A percentile compares a stretch with the other conserved stretches of the same genome.
Conservation (phyloP, 169 alveolate species). For the Cryptosporidium meleagridis region DNA sequence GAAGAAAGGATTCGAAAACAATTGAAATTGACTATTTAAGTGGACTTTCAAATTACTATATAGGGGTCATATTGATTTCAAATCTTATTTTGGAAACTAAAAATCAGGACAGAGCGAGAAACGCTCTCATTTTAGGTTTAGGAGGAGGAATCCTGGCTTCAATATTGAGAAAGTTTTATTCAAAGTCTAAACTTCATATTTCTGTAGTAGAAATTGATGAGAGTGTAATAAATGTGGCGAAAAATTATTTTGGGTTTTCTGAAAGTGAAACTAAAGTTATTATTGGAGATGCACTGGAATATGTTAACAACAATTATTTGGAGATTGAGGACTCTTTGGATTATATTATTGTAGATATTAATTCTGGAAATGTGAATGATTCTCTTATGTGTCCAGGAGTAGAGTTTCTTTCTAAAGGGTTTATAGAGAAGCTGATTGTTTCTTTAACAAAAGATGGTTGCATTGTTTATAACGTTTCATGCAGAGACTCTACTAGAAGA, state of each 20-base stretch:
- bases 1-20: not conserved
- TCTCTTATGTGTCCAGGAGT: constrained; percentile 71
- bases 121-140: constrained; percentile 43
- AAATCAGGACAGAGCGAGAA: not conserved
- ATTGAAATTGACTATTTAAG: constrained; percentile 12
- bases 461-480: constrained; percentile 50
- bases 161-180: constrained; percentile 4
- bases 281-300: constrained; percentile 46
- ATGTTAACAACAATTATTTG: not conserved
- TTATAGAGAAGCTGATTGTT: constrained; percentile 11
- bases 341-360: constrained; percentile 62
- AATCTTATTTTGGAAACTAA: constrained; percentile 1
- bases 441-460: constrained; percentile 18
- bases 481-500: constrained; percentile 37
- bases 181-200: not conserved
- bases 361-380: constrained; percentile 45
- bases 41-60: constrained; percentile 41
- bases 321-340: not conserved
- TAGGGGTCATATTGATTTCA: constrained; percentile 45
- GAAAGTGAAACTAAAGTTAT: constrained; percentile 4
- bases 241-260: constrained; percentile 30
- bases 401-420: constrained; percentile 11
- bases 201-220: constrained; percentile 54
- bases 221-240: constrained; percentile 27
- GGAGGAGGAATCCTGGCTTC: constrained; percentile 65